Evolutionary conservation across 768 basidiomycete species (phyloP).

Genomic region (Amanita phalloides): DNA sequence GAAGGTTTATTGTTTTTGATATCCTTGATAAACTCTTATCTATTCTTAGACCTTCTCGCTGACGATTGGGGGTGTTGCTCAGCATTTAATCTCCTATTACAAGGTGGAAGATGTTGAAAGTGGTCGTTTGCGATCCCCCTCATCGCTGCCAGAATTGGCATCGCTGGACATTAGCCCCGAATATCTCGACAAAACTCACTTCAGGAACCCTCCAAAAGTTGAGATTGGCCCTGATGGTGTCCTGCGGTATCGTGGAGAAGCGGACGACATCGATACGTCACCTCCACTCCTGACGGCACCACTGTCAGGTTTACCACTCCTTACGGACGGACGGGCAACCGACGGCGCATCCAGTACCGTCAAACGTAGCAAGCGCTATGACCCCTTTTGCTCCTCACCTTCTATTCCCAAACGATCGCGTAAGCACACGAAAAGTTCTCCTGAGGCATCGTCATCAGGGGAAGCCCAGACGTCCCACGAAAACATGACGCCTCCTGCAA

Average conservation of each 20-base stretch:
- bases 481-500: constrained; percentile 5
- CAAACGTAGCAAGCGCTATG: constrained; percentile 32
- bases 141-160: constrained; percentile 78
- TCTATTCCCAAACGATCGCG: constrained; percentile 23
- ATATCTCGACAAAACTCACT: constrained; percentile 85
- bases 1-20: constrained; percentile 50
- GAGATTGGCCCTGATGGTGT: constrained; percentile 79
- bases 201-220: constrained; percentile 83
- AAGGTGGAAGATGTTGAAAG: constrained; percentile 83
- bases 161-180: constrained; percentile 79
- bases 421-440: constrained; percentile 19
- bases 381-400: constrained; percentile 25
- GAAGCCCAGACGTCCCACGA: constrained; percentile 1
- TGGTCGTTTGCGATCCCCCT: constrained; percentile 82
- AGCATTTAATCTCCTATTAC: constrained; percentile 95
- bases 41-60: constrained; percentile 76
- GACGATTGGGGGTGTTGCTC: constrained; percentile 72
- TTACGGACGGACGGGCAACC: constrained; percentile 32
- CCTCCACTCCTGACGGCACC: constrained; percentile 29
- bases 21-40: background rate
- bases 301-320: constrained; percentile 34
- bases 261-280: constrained; percentile 54
- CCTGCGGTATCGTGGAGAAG: constrained; percentile 74
- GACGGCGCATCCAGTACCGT: constrained; percentile 18
- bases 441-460: constrained; percentile 6